Conservation (phyloP, 805 yeast genomes). For the Wickerhamiella allomyrinae region DNA sequence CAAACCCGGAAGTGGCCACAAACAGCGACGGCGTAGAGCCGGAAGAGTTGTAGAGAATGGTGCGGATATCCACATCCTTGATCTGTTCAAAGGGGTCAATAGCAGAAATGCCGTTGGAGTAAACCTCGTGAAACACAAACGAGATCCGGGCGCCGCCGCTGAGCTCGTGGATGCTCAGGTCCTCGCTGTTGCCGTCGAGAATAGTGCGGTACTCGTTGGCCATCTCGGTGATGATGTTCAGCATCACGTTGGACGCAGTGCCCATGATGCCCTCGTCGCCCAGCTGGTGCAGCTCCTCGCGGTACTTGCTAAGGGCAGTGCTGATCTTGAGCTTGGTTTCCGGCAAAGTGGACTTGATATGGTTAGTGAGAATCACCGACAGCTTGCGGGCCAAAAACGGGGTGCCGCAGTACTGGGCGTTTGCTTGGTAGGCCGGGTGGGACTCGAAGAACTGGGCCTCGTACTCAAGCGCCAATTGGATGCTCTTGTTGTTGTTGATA, state of each 20-base stretch:
- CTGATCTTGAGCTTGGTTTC: conserved; percentile 87
- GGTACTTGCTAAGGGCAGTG: conserved; percentile 69
- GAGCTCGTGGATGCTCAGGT: conserved; percentile 73
- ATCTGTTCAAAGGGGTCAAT: conserved; percentile 94
- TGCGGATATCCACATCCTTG: conserved; percentile 88
- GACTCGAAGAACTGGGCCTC: conserved; percentile 72
- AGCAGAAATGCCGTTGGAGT: conserved; percentile 79
- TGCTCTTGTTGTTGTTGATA: conserved; percentile 76
- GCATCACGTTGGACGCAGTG: conserved; percentile 76
- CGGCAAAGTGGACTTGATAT: conserved; percentile 77
- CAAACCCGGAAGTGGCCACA: conserved; percentile 96
- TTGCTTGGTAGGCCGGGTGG: conserved; percentile 82
- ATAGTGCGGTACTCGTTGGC: conserved; percentile 83
- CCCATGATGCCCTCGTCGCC: conserved; percentile 61
- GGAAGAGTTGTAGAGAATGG: conserved; percentile 90
- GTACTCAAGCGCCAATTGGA: conserved; percentile 70
- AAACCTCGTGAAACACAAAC: conserved; percentile 92
- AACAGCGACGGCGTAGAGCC: conserved; percentile 93
- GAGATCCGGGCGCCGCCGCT: conserved; percentile 97
- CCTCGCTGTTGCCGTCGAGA: conserved; percentile 84
- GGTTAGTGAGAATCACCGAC: conserved; percentile 75
- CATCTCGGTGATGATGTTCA: conserved; percentile 83
- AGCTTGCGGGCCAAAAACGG: conserved; percentile 88
- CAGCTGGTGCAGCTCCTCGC: conserved; percentile 55
- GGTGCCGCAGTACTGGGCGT: conserved; percentile 97